These are phyloP conservation scores for Pseudogymnoascus sp. DNA, from an alignment of 2,329 filamentous ascomycete genomes.

Conservation along the genomic window DNA sequence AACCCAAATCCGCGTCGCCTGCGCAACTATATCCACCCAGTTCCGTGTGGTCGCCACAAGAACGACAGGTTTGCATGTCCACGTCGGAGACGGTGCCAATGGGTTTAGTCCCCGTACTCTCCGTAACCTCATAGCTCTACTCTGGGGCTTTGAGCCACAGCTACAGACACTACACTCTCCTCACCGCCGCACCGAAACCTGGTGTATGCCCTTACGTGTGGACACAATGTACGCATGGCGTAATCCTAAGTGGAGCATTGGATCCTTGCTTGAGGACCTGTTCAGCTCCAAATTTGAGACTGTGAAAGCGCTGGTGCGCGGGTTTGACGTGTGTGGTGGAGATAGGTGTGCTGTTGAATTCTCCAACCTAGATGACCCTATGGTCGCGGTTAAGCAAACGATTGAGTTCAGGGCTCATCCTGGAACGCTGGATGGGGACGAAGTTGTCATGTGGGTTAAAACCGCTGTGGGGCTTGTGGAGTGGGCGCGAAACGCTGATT, in stretches of 20 bases:
- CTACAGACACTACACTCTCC: constrained; percentile 24
- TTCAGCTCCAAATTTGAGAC: not conserved
- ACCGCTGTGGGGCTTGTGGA: constrained; percentile 17
- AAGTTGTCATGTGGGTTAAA: constrained; percentile 19
- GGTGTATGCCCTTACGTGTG: not conserved
- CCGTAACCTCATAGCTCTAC: constrained; percentile 24
- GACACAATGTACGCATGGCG: not conserved
- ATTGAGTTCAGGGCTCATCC: constrained; percentile 26
- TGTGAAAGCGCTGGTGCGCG: not conserved
- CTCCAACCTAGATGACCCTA: not conserved
- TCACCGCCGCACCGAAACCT: not conserved
- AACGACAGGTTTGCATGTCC: constrained; percentile 26
- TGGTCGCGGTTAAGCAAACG: constrained; percentile 12
- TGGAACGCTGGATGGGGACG: constrained; percentile 17
- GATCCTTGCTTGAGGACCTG: not conserved
- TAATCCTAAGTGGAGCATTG: not conserved
- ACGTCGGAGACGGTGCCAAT: constrained; percentile 25
- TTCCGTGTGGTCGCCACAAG: constrained; percentile 22
- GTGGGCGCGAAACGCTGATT: constrained; percentile 12
- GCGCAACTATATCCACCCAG: constrained; percentile 11
- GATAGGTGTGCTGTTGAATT: not conserved
- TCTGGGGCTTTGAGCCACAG: constrained; percentile 25
- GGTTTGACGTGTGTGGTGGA: not conserved
- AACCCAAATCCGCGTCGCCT: constrained; percentile 12
- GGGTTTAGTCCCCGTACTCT: constrained; percentile 22